Percentiles rank a stretch among this genome's conserved stretches.
phyloP scores from a whole-genome alignment of 2,329 filamentous ascomycete genomes.

The Stachybotrys elegans region DNA sequence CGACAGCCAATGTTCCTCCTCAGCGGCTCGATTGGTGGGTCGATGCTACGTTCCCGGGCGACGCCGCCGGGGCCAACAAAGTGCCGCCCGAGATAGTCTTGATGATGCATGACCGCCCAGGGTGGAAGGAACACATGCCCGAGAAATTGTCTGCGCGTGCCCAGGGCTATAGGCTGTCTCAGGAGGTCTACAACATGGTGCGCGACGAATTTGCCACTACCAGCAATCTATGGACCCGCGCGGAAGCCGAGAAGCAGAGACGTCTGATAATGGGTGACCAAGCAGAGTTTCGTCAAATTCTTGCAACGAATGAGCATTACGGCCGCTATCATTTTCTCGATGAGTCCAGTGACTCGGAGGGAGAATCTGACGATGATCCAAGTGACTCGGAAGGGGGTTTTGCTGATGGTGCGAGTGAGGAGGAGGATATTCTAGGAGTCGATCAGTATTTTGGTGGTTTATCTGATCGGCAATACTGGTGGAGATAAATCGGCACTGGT shows the following conservation, averaged over 20 bases:
- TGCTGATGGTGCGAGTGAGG: too few species aligned
- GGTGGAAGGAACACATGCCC: neutral
- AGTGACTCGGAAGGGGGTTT: too few species aligned
- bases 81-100: neutral
- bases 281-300: too few species aligned
- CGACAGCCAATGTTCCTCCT: neutral
- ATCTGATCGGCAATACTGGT: too few species aligned
- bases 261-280: slow-evolving; percentile 5
- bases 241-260: slow-evolving; percentile 8
- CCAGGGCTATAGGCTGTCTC: neutral
- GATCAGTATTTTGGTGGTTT: too few species aligned
- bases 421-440: too few species aligned
- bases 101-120: neutral
- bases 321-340: too few species aligned
- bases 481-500: too few species aligned
- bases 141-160: neutral
- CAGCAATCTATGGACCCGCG: neutral
- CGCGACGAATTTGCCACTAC: neutral
- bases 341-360: too few species aligned
- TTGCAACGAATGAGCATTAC: too few species aligned
- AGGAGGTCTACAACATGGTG: neutral
- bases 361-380: too few species aligned
- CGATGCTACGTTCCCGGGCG: neutral
- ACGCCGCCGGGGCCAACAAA: neutral
- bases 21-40: slow-evolving; percentile 1